A percentile compares a stretch with the other conserved stretches of the same genome.
phyloP scores from a whole-genome alignment of 331 rosid species.

The Arachis monticola region DNA sequence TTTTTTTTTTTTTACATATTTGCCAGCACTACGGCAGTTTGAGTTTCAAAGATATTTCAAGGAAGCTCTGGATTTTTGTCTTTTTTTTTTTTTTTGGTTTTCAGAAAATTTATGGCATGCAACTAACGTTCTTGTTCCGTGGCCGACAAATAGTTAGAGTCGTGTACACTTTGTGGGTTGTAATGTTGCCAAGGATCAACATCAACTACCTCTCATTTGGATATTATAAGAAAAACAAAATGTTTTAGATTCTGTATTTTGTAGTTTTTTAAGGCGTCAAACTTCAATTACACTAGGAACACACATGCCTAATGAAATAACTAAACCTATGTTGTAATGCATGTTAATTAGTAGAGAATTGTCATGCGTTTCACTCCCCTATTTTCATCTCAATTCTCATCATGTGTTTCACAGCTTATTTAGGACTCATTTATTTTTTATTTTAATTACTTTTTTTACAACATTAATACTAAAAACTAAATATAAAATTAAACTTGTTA shows the following conservation, averaged over 20 bases:
- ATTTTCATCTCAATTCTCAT: too few species aligned
- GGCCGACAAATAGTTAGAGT: conserved; percentile 3
- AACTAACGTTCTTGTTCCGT: neutral
- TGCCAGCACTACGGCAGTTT: neutral
- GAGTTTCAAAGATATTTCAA: neutral
- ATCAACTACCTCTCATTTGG: neutral
- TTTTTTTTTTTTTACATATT: too few species aligned
- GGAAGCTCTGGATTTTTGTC: neutral
- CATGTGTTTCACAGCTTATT: too few species aligned
- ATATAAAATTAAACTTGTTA: too few species aligned
- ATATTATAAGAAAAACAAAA: neutral
- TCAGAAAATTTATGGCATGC: neutral
- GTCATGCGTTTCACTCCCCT: neutral
- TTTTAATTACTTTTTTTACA: too few species aligned
- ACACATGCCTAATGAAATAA: neutral
- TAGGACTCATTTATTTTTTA: too few species aligned
- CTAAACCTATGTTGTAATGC: too few species aligned
- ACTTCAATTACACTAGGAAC: neutral
- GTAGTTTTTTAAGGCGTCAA: neutral
- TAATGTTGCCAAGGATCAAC: neutral
- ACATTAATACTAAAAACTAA: too few species aligned
- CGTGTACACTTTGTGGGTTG: conserved; percentile 3
- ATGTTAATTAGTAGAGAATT: too few species aligned
- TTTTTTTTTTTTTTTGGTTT: neutral
- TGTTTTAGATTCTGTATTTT: neutral